A percentile compares a stretch with the other conserved stretches of the same genome.
Evolutionary conservation across 331 rosid species (phyloP).

Genomic region (Spiraea crenata): DNA sequence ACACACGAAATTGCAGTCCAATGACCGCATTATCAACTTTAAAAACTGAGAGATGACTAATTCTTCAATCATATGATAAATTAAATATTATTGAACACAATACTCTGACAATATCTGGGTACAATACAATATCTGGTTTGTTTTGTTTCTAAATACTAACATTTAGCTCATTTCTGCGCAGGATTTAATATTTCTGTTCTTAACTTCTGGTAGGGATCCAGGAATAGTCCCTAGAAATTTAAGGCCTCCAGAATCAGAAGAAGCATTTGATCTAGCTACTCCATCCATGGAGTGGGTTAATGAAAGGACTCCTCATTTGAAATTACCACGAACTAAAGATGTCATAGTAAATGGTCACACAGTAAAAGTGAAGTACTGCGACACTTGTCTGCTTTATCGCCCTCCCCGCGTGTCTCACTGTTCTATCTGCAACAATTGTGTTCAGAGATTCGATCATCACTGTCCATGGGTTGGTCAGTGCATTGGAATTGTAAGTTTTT

Average conservation of each 20-base stretch:
- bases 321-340: slow-evolving; percentile 86
- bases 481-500: slow-evolving; percentile 76
- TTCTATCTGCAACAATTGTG: slow-evolving; percentile 96
- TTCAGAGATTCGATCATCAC: slow-evolving; percentile 96
- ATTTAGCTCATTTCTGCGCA: slow-evolving; percentile 21
- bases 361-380: slow-evolving; percentile 91
- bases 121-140: too few species aligned
- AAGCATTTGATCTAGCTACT: slow-evolving; percentile 44
- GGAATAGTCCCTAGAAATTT: slow-evolving; percentile 89
- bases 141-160: slow-evolving; percentile 14
- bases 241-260: slow-evolving; percentile 73
- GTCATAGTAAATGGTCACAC: slow-evolving; percentile 68
- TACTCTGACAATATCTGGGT: slow-evolving; percentile 4
- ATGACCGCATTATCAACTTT: background rate
- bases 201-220: slow-evolving; percentile 92
- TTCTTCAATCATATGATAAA: background rate
- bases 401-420: slow-evolving; percentile 97
- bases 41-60: background rate
- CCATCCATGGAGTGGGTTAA: slow-evolving; percentile 97
- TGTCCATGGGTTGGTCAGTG: slow-evolving; percentile 99
- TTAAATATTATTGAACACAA: background rate
- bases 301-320: slow-evolving; percentile 69
- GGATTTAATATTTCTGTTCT: slow-evolving; percentile 46
- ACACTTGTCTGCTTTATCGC: slow-evolving; percentile 90
- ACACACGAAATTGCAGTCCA: background rate